These are phyloP conservation scores for Trichoderma virens DNA, from an alignment of 495 filamentous ascomycete species.

Conservation along the genomic window DNA sequence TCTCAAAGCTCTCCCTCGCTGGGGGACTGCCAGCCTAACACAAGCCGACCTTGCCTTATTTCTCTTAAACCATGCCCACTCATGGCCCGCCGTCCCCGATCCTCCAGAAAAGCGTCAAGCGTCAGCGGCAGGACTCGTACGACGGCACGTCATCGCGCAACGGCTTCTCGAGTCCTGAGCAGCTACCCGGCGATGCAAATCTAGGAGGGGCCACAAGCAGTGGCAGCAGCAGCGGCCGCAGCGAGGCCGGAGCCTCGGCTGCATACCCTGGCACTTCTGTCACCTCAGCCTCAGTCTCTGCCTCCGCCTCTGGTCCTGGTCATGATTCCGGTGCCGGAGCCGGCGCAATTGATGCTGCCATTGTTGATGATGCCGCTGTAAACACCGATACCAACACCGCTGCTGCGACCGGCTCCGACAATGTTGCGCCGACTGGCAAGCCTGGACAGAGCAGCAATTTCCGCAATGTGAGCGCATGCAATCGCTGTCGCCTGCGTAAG, in stretches of 20 bases:
- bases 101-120: conserved; percentile 37
- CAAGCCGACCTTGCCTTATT: conserved; percentile 10
- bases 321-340: conserved; percentile 10
- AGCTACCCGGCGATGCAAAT: neutral
- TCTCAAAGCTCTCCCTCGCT: neutral
- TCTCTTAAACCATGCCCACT: conserved; percentile 27
- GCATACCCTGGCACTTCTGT: conserved; percentile 12
- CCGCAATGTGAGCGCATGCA: conserved; percentile 91
- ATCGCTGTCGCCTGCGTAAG: conserved; percentile 85
- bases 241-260: neutral
- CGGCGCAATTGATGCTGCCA: conserved; percentile 10
- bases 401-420: neutral
- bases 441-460: conserved; percentile 53
- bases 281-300: conserved; percentile 24
- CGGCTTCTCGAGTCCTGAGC: conserved; percentile 1
- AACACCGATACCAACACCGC: neutral
- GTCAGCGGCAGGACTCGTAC: conserved; percentile 41
- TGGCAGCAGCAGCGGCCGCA: neutral
- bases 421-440: conserved; percentile 19
- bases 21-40: conserved; percentile 3
- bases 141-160: conserved; percentile 19
- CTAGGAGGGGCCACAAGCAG: neutral
- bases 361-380: neutral
- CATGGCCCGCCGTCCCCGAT: conserved; percentile 36
- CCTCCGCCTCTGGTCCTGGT: conserved; percentile 27